Base-by-base conservation (phyloP, 75 land plant genomes). In the Sequoiadendron giganteum region DNA sequence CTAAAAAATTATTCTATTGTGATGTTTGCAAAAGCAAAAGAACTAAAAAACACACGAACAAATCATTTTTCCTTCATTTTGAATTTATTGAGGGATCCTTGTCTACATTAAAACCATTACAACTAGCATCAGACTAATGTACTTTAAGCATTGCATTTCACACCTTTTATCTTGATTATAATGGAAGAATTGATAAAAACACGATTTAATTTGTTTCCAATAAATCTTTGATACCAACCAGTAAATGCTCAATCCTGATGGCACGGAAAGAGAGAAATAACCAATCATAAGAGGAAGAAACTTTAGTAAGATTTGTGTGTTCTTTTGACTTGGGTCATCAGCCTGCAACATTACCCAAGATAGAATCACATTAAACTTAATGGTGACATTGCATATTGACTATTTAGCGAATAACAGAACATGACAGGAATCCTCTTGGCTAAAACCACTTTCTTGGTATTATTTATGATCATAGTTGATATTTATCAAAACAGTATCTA, bases 201-300 rank as follows among this genome's bases (percentile, higher is more conserved):
- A n/a, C 13, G 4, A 82, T 82, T 82, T 82, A 47, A 18, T 8
- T n/a, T n/a, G 47, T 25, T n/a, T 47, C 54, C 54, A 10, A 82
- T 28, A 49, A 85, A 7, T 54, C 21, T 55, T 85, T 10, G 55
- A 52, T 61, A 89, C 93, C 85, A 68, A 98, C 99, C 99, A 98
- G 88, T 98, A 98, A 77, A 98, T 95, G 83, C 99, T 97, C 81
- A 98, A 88, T 83, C 99, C 99, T 19, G 99, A 98, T 19, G 99
- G 99, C 21, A 98, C 99, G 39, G 99, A 98, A 78, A 98, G 91
- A 28, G 99, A 95, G 87, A 98, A 98, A 89, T 98, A 98, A 83
- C 99, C 99, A 87, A 98, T 97, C 99, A 98, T 98, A 45, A 98
- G 94, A 7, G 99, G 99, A 85, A 98, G 95, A 88, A 92, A 86